Evolutionary conservation across 208 protist species (phyloP).

Genomic region (Zelonia costaricensis): DNA sequence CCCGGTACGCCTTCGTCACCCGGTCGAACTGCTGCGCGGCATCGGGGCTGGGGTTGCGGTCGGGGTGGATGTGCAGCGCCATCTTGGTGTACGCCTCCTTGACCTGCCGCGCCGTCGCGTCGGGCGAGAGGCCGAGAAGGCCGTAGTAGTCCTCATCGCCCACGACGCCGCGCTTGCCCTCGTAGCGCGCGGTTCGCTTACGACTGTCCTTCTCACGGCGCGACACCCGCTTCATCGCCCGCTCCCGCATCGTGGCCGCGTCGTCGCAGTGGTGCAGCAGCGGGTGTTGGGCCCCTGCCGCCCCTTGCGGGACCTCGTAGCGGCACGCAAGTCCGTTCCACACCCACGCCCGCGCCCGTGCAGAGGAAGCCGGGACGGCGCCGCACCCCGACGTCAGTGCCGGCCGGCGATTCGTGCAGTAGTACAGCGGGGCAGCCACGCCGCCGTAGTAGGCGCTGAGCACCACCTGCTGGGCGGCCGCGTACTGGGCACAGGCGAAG

Average conservation of each 20-base stretch:
- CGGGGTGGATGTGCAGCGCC: slow-evolving; percentile 89
- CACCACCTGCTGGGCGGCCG: slow-evolving; percentile 68
- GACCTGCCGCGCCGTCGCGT: slow-evolving; percentile 76
- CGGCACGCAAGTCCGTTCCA: slow-evolving; percentile 43
- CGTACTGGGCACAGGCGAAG: slow-evolving; percentile 56
- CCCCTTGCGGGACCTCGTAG: slow-evolving; percentile 39
- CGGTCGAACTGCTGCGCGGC: slow-evolving; percentile 88
- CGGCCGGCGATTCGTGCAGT: slow-evolving; percentile 35
- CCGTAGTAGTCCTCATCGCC: slow-evolving; percentile 73
- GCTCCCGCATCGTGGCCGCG: slow-evolving; percentile 38
- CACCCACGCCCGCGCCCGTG: slow-evolving; percentile 30
- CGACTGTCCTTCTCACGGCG: slow-evolving; percentile 25
- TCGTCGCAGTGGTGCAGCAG: slow-evolving; percentile 35
- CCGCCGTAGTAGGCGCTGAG: slow-evolving; percentile 49
- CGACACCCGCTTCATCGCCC: slow-evolving; percentile 41
- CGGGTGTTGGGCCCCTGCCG: slow-evolving; percentile 26
- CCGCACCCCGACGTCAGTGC: slow-evolving; percentile 12
- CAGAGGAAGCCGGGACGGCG: not conserved
- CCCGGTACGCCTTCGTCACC: slow-evolving; percentile 97
- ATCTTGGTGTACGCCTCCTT: slow-evolving; percentile 88
- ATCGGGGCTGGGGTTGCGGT: slow-evolving; percentile 79
- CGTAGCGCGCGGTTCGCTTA: slow-evolving; percentile 32
- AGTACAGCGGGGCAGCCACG: slow-evolving; percentile 44
- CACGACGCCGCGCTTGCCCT: slow-evolving; percentile 2
- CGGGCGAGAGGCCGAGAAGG: slow-evolving; percentile 56